Percentiles rank a stretch among this genome's conserved stretches.
Conservation (phyloP, 108 stramenopile species). For the Nitzschia sp. region DNA sequence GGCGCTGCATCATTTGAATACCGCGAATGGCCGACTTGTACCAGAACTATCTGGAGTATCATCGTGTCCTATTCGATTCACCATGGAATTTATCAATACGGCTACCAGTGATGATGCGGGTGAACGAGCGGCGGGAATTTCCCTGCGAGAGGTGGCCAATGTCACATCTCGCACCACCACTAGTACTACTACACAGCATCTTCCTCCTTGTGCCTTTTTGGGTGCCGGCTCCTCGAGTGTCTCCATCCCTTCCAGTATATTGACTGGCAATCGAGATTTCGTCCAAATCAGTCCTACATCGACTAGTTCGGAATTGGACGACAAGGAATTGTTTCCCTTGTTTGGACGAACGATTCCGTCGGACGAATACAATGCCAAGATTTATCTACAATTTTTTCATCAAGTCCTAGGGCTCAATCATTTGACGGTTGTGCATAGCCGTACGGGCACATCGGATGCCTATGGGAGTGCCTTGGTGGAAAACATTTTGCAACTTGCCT, state of each 20-base stretch:
- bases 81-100: constrained; percentile 12
- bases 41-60: constrained; percentile 36
- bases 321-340: constrained; percentile 20
- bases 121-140: neutral
- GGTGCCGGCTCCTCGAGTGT: constrained; percentile 13
- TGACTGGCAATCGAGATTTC: constrained; percentile 43
- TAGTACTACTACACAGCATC: no score
- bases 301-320: constrained; percentile 17
- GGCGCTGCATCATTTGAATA: constrained; percentile 56
- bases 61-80: constrained; percentile 50
- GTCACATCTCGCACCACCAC: neutral
- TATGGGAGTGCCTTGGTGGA: constrained; percentile 12
- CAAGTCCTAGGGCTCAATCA: neutral
- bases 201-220: constrained; percentile 22
- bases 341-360: constrained; percentile 37
- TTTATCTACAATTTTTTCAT: constrained; percentile 4
- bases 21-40: constrained; percentile 41
- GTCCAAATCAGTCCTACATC: constrained; percentile 41
- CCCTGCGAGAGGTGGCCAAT: neutral
- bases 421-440: constrained; percentile 26
- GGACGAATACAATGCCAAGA: neutral
- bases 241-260: constrained; percentile 22
- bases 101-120: no score
- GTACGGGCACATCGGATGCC: constrained; percentile 29
- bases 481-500: neutral